Percentiles rank a stretch among this genome's conserved stretches.
These are phyloP conservation scores for Emmonsiellopsis sp. DNA, from an alignment of 2,329 filamentous ascomycete species.

Conservation along the genomic window DNA sequence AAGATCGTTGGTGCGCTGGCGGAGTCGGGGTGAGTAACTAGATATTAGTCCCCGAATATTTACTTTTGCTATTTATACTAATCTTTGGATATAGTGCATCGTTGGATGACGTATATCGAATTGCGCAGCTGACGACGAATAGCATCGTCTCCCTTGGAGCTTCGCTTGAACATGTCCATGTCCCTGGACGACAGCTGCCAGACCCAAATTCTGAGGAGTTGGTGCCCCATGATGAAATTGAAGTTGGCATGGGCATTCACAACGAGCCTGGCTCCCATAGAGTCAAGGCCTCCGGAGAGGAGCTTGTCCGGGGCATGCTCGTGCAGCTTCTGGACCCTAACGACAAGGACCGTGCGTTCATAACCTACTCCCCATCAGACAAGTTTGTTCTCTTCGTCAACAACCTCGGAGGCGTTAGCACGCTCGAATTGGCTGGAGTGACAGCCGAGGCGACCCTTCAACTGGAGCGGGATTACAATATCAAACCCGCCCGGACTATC, in stretches of 20 bases:
- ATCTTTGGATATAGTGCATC: constrained; percentile 27
- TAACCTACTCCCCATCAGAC: constrained; percentile 48
- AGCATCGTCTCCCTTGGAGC: constrained; percentile 81
- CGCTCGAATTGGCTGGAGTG: constrained; percentile 57
- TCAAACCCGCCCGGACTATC: constrained; percentile 53
- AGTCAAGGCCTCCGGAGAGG: constrained; percentile 39
- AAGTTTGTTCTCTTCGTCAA: constrained; percentile 58
- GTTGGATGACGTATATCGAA: constrained; percentile 60
- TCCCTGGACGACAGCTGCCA: constrained; percentile 60
- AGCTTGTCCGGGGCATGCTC: constrained; percentile 53
- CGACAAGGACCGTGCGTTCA: constrained; percentile 55
- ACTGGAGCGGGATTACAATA: constrained; percentile 47
- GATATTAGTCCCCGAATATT: neutral
- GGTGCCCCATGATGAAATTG: constrained; percentile 46
- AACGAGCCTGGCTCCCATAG: constrained; percentile 52
- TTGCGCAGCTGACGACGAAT: constrained; percentile 60
- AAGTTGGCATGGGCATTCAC: constrained; percentile 66
- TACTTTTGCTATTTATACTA: neutral
- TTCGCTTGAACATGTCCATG: constrained; percentile 83
- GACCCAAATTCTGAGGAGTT: constrained; percentile 47
- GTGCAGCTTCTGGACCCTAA: constrained; percentile 52
- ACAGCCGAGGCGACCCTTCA: constrained; percentile 57
- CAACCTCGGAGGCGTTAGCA: constrained; percentile 60
- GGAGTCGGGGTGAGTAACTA: constrained; percentile 48
- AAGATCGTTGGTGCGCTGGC: constrained; percentile 83